A percentile compares a stretch with the other conserved stretches of the same genome.
These are phyloP conservation scores for Glomus cerebriforme DNA, from an alignment of 192 early-diverging fungal species.

Conservation along the genomic window DNA sequence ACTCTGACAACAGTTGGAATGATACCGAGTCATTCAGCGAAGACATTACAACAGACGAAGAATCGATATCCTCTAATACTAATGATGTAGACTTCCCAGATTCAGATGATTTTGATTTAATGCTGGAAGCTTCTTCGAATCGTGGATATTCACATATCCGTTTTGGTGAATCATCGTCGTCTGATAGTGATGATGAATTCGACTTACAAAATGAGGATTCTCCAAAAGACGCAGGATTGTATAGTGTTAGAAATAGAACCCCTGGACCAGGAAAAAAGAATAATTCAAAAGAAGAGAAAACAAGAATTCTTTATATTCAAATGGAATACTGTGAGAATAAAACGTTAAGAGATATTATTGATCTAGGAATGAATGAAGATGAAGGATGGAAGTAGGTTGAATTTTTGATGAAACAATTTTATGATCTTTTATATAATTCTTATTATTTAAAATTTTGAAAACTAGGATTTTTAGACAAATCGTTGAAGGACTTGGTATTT, in stretches of 20 bases:
- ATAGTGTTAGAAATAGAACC: background rate
- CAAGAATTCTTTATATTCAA: constrained; percentile 86
- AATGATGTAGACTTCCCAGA: constrained; percentile 35
- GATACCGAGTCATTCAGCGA: constrained; percentile 35
- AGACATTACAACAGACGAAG: constrained; percentile 29
- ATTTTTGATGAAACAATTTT: background rate
- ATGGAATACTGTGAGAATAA: constrained; percentile 99
- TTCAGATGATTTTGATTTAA: constrained; percentile 45
- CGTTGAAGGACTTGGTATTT: constrained; percentile 72
- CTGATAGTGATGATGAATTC: background rate
- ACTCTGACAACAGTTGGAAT: constrained; percentile 41
- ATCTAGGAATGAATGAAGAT: constrained; percentile 74
- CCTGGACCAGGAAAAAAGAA: constrained; percentile 13
- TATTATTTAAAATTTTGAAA: background rate
- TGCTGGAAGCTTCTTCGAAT: constrained; percentile 41
- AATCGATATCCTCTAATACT: background rate
- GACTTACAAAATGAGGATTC: constrained; percentile 2
- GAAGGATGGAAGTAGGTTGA: constrained; percentile 63
- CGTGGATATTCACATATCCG: constrained; percentile 20
- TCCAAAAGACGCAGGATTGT: background rate
- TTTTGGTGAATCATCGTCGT: background rate
- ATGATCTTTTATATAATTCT: background rate
- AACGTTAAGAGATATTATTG: constrained; percentile 83
- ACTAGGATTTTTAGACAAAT: constrained; percentile 81
- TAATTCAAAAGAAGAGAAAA: constrained; percentile 25